Evolutionary conservation across 2,329 filamentous ascomycete genomes (phyloP).

Genomic region (Fusarium virguliforme): DNA sequence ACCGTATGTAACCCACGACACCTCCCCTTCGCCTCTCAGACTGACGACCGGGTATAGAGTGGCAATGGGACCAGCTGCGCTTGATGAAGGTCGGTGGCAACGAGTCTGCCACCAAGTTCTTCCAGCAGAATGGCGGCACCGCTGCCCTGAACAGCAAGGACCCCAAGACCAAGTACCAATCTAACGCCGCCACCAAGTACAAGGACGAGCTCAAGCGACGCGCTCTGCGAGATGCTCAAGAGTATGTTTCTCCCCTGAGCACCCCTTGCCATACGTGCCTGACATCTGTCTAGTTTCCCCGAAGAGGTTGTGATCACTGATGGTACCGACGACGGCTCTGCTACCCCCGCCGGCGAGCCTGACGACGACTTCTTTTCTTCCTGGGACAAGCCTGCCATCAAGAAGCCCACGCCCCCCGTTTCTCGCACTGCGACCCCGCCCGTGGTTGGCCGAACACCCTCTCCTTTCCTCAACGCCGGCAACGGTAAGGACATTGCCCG

Average conservation of each 20-base stretch:
- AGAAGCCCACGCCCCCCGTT: conserved; percentile 93
- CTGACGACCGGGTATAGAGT: conserved; percentile 69
- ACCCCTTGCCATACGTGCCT: conserved; percentile 37
- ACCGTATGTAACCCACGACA: conserved; percentile 77
- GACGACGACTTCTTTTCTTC: conserved; percentile 99
- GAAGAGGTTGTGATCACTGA: conserved; percentile 90
- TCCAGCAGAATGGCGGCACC: conserved; percentile 95
- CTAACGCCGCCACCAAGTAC: conserved; percentile 93
- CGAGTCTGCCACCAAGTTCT: conserved; percentile 98
- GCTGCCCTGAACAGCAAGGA: conserved; percentile 97
- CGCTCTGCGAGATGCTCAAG: conserved; percentile 85
- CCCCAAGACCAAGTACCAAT: conserved; percentile 96
- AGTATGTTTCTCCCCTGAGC: conserved; percentile 70
- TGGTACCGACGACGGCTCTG: conserved; percentile 76
- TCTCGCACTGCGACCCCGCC: conserved; percentile 92
- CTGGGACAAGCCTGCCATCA: conserved; percentile 98
- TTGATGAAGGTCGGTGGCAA: conserved; percentile 99
- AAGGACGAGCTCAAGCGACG: conserved; percentile 95
- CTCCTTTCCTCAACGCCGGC: conserved; percentile 89
- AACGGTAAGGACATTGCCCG: conserved; percentile 82
- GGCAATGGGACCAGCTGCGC: conserved; percentile 99
- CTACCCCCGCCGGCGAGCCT: conserved; percentile 85
- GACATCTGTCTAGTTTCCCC: conserved; percentile 75
- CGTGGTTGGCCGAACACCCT: conserved; percentile 83
- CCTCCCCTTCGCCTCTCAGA: conserved; percentile 28